Evolutionary conservation across 768 basidiomycete species (phyloP).

Genomic region (Mycena filopes): DNA sequence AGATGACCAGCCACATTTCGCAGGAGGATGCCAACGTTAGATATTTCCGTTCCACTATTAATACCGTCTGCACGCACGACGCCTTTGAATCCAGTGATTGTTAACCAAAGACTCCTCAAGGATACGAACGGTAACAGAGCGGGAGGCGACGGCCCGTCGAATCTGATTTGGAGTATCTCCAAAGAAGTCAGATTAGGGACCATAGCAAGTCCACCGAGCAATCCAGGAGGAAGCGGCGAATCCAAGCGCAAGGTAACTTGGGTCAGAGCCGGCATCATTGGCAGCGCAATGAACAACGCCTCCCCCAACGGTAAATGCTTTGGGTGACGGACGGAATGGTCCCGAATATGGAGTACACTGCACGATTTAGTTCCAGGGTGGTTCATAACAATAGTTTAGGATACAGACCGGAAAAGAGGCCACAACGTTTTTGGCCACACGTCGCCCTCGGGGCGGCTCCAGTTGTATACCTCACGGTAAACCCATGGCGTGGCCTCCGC

Average conservation of each 20-base stretch:
- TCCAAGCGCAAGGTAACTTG: background rate
- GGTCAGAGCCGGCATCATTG: background rate
- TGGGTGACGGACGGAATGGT: constrained; percentile 1
- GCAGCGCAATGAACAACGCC: background rate
- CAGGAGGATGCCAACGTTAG: constrained; percentile 2
- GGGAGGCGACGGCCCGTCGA: background rate
- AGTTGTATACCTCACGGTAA: constrained; percentile 24
- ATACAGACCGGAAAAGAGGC: constrained; percentile 13
- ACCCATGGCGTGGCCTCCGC: constrained; percentile 10
- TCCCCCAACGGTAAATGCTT: background rate
- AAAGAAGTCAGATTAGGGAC: background rate
- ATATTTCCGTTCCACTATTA: background rate
- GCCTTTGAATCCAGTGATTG: constrained; percentile 8
- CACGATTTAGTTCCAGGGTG: background rate
- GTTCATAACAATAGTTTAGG: background rate
- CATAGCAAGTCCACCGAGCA: constrained; percentile 1
- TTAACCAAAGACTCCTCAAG: background rate
- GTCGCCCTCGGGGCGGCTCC: background rate
- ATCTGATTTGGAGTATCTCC: too few species aligned
- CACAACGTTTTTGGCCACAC: constrained; percentile 14
- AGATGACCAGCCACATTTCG: background rate
- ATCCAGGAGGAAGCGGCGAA: background rate
- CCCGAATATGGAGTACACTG: constrained; percentile 9
- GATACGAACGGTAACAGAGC: background rate
- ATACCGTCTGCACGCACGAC: background rate